Conservation (phyloP, 495 filamentous ascomycete genomes). For the Xylaria grammica region DNA sequence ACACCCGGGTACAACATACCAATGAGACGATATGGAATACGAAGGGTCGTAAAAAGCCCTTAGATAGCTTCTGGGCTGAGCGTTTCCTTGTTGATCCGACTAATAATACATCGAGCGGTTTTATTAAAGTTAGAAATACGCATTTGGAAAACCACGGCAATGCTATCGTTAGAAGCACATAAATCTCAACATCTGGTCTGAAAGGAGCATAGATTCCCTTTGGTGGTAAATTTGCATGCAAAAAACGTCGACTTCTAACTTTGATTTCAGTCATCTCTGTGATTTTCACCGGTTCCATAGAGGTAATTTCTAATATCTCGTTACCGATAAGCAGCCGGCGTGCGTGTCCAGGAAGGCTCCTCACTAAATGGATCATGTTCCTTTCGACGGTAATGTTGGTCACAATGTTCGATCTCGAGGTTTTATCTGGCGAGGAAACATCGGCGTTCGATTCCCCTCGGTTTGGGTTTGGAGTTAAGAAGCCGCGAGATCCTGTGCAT, state of each 20-base stretch:
- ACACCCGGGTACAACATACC: not conserved
- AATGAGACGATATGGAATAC: not conserved
- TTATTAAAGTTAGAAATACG: not conserved
- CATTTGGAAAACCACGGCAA: not conserved
- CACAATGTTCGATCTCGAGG: not conserved
- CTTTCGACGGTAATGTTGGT: not conserved
- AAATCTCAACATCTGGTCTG: not conserved
- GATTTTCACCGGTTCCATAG: too few species aligned
- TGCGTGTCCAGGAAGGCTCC: not conserved
- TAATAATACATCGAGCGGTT: not conserved
- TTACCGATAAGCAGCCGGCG: not conserved
- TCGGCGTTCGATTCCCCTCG: not conserved
- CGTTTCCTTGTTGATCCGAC: not conserved
- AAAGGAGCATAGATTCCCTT: not conserved
- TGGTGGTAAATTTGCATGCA: not conserved
- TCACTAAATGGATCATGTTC: not conserved
- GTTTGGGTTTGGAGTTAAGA: not conserved
- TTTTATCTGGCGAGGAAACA: not conserved
- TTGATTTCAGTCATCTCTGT: too few species aligned
- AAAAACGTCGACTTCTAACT: too few species aligned
- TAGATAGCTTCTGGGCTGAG: not conserved
- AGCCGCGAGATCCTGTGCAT: not conserved
- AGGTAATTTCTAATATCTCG: not conserved
- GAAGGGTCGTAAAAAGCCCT: not conserved
- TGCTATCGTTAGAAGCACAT: too few species aligned